Base-by-base conservation (phyloP, 2,329 filamentous ascomycete genomes). In the Capronia americana region DNA sequence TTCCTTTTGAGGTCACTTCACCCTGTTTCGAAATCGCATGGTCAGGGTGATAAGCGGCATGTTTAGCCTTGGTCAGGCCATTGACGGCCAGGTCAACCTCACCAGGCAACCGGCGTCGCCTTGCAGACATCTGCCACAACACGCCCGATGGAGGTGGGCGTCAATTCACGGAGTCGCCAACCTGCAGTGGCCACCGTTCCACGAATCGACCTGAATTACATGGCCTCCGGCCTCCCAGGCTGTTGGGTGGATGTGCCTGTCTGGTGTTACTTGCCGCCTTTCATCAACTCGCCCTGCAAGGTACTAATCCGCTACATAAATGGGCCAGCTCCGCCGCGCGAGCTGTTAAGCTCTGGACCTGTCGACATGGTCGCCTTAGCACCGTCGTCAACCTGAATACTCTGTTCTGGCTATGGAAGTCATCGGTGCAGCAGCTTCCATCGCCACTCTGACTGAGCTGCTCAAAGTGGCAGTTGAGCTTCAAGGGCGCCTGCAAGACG, bases 381-480 rank as follows among this genome's bases (percentile, higher is more conserved):
- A 41, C 38, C 38, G 14, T 44, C 14, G 17, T 4, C 17, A 7
- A 44, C 38, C 38, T 44, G 17, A 17, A 17, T 17, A 44, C 38
- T 44, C 17, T 44, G 17, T n/a, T 11, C 30, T n/a, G 17, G 17
- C 17, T n/a, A 38, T 56, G 28, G 53, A 38, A 20, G 5, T 17
- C 24, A 30, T 56, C n/a, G 53, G 53, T 12, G 17, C 28, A 6
- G 53, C 17, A 5, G 53, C 53, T 11, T 56, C 53, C 26, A 51
- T 51, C 14, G 48, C 26, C 20, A 12, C 48, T 5, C 5, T 56
- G 24, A 14, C 12, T 4, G 30, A 28, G n/a, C 1, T 56, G 14
- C 8, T 56, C 28, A 34, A 56, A 34, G n/a, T 56, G 30, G 53
- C 53, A 30, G 30, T 38, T n/a, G 53, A 56, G n/a, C 53, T 56